Percentiles rank a stretch among this genome's conserved stretches.
Conservation (phyloP, 2,329 filamentous ascomycete genomes). For the Fusarium haematococcum region DNA sequence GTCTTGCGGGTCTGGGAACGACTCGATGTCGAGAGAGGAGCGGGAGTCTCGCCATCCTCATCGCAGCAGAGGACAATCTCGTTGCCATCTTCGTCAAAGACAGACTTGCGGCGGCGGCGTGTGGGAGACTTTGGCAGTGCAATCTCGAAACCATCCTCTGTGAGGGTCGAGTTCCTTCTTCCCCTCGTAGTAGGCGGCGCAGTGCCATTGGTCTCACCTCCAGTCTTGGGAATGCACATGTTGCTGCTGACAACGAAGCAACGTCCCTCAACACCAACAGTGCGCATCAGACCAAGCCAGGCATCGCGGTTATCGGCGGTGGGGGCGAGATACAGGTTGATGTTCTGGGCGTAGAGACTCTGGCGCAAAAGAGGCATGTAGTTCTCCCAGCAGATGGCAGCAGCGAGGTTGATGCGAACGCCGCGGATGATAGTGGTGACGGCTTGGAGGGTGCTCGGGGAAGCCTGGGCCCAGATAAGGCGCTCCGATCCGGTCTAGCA, state of each 20-base stretch:
- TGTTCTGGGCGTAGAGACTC: slow-evolving; percentile 86
- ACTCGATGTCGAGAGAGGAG: slow-evolving; percentile 12
- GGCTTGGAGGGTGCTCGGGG: slow-evolving; percentile 80
- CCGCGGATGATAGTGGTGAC: slow-evolving; percentile 84
- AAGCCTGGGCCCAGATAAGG: slow-evolving; percentile 89
- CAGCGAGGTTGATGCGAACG: slow-evolving; percentile 81
- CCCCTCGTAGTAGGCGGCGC: background rate
- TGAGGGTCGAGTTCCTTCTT: slow-evolving; percentile 54
- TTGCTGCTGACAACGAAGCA: slow-evolving; percentile 90
- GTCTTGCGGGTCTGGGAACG: slow-evolving; percentile 30
- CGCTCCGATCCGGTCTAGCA: slow-evolving; percentile 80
- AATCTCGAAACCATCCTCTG: slow-evolving; percentile 62
- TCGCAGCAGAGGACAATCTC: slow-evolving; percentile 62
- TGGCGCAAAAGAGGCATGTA: slow-evolving; percentile 93
- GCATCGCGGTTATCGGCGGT: slow-evolving; percentile 87
- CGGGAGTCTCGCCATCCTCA: slow-evolving; percentile 33
- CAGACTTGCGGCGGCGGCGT: slow-evolving; percentile 51
- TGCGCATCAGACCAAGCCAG: slow-evolving; percentile 86
- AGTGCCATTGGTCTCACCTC: slow-evolving; percentile 3
- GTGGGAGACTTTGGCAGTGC: slow-evolving; percentile 51
- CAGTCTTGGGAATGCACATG: slow-evolving; percentile 72
- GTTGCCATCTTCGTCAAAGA: slow-evolving; percentile 66
- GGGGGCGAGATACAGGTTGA: slow-evolving; percentile 91
- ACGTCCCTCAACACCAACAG: slow-evolving; percentile 82
- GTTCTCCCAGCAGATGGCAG: slow-evolving; percentile 96